These are phyloP conservation scores for Aureobasidium musti DNA, from an alignment of 2,329 filamentous ascomycete species.

Conservation along the genomic window DNA sequence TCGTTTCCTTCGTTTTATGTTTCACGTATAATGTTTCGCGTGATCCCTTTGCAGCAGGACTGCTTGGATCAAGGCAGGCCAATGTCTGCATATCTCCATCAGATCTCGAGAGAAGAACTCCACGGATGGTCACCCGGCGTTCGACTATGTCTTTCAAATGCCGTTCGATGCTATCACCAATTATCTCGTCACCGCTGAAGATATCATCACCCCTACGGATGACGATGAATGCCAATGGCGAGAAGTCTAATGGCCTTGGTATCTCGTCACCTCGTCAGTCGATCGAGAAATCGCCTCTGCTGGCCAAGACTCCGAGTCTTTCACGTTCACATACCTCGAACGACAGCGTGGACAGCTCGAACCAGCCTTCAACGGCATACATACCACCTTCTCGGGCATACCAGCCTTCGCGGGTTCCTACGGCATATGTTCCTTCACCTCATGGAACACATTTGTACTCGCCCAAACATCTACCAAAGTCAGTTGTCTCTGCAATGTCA, in stretches of 20 bases:
- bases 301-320: neutral
- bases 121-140: neutral
- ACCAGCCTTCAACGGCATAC: neutral
- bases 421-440: neutral
- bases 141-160: slow-evolving; percentile 22
- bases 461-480: slow-evolving; percentile 8
- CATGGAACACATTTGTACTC: slow-evolving; percentile 11
- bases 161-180: slow-evolving; percentile 10
- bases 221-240: neutral
- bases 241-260: neutral
- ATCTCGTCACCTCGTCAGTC: neutral
- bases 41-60: slow-evolving; percentile 14
- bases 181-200: slow-evolving; percentile 6
- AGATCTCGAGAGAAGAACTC: slow-evolving; percentile 3
- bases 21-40: slow-evolving; percentile 16
- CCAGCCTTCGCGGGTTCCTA: neutral
- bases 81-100: slow-evolving; percentile 4
- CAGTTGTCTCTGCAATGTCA: neutral
- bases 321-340: neutral
- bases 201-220: neutral
- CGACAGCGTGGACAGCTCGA: neutral
- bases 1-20: slow-evolving; percentile 18
- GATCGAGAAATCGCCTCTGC: slow-evolving; percentile 1
- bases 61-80: slow-evolving; percentile 7
- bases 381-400: neutral